Evolutionary conservation across 306 rosid species (phyloP), one percentile per base, ranked within the genome.

Genomic region (Cotoneaster glaucophyllus): DNA sequence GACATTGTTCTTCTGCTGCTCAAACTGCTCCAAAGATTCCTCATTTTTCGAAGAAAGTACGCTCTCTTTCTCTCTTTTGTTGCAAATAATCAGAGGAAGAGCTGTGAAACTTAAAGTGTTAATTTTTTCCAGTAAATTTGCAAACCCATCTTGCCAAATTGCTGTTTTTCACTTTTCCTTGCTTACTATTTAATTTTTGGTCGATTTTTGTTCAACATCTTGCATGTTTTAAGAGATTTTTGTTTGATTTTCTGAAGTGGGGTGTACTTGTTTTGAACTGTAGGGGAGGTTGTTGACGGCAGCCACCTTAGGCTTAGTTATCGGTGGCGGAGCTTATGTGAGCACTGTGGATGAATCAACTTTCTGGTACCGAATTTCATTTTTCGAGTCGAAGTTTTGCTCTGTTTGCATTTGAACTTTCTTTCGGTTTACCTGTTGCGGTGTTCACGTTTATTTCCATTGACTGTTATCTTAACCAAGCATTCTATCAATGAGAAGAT

Each of bases 341-440:
- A 89, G 97, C 85, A 95, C 98, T 24, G 97, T 90, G 84, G 98
- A 95, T 86, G 98, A 95, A 85, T 96, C 98, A 85, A 95, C 98
- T 83, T 95, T 95, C 88, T 92, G 97, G 98, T 95, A 95, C 88
- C 76, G 76, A 82, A 77, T 83, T 87, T 82, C 67, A 69, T 59
- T 80, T 76, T 81, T 70, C 69, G 73, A 75, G 31, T 77, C 81
- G 28, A 81, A 67, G n/a, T 68, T 73, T 65, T 69, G 70, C 34
- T 69, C 52, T 31, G 39, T 69, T 21, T 34, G 53, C 26, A 12
- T 15, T 43, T 57, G 37, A n/a, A 11, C 10, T 69, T 61, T 61
- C 13, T 14, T 19, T 4, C 6, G 43, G 67, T 17, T 15, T 63
- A 63, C 67, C 22, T 15, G 10, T 63, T 10, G 22, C 9, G 11